Evolutionary conservation across 495 filamentous ascomycete species (phyloP).

Genomic region (Glutinoglossum americanum): DNA sequence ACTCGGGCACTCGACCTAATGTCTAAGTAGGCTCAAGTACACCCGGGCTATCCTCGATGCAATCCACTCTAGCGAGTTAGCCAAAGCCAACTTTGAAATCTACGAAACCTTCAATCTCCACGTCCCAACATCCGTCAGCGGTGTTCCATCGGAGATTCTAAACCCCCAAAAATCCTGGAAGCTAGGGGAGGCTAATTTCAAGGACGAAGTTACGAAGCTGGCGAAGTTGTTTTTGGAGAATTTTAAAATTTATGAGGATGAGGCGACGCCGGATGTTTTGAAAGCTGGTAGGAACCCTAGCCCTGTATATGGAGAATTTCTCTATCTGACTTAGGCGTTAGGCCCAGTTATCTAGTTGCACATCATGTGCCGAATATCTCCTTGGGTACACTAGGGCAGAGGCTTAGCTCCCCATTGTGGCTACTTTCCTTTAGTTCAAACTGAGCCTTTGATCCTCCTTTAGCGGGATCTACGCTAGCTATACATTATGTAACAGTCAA

Average conservation of each 20-base stretch:
- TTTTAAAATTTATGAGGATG: conserved; percentile 81
- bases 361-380: too few relatives aligned
- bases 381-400: too few relatives aligned
- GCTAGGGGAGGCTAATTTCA: conserved; percentile 51
- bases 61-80: conserved; percentile 90
- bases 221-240: conserved; percentile 78
- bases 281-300: conserved; percentile 32
- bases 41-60: conserved; percentile 94
- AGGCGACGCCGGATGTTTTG: conserved; percentile 68
- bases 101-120: conserved; percentile 93
- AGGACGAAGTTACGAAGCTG: conserved; percentile 70
- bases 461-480: too few relatives aligned
- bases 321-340: too few relatives aligned
- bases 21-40: conserved; percentile 48
- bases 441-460: too few relatives aligned
- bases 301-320: too few relatives aligned
- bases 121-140: conserved; percentile 67
- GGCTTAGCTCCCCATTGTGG: too few relatives aligned
- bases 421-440: too few relatives aligned
- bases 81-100: conserved; percentile 74
- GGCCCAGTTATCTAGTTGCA: too few relatives aligned
- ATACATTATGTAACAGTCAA: too few relatives aligned
- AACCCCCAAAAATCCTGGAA: conserved; percentile 91
- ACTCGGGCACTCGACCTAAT: not conserved
- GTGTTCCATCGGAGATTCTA: conserved; percentile 74